Evolutionary conservation across 352 stramenopile species (phyloP).

Genomic region (Phytophthora idaei): DNA sequence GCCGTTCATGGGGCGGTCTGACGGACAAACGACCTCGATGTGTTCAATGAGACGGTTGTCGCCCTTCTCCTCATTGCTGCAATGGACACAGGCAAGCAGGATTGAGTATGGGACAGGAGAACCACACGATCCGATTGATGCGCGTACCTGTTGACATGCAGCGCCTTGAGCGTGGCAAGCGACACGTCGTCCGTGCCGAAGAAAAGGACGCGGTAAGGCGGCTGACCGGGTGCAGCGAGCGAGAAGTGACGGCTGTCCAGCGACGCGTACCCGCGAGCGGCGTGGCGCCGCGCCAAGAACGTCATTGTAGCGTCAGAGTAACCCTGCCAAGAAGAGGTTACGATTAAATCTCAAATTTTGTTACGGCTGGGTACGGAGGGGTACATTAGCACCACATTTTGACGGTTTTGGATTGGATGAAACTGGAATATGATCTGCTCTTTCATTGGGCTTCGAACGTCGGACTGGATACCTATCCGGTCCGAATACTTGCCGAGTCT

Average conservation of each 20-base stretch:
- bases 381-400: neutral
- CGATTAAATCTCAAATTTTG: neutral
- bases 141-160: conserved; percentile 72
- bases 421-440: neutral
- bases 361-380: conserved; percentile 5
- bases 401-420: neutral
- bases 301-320: neutral
- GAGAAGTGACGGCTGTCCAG: conserved; percentile 34
- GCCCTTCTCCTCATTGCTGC: conserved; percentile 36
- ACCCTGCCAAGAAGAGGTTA: conserved; percentile 1
- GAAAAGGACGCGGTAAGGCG: conserved; percentile 74
- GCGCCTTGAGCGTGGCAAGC: conserved; percentile 68
- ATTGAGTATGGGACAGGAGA: conserved; percentile 1
- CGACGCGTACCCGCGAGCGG: conserved; percentile 7
- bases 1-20: conserved; percentile 75
- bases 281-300: conserved; percentile 5
- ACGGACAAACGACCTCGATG: conserved; percentile 82
- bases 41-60: conserved; percentile 46
- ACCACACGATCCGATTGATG: conserved; percentile 10
- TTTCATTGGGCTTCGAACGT: conserved; percentile 5
- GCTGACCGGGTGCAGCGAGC: conserved; percentile 31
- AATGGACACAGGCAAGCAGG: neutral
- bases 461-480: conserved; percentile 10
- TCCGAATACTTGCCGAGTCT: conserved; percentile 15
- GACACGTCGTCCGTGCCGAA: conserved; percentile 89